Evolutionary conservation across 192 early-diverging fungal genomes (phyloP), one percentile per base, ranked within the genome.

Genomic region (Mortierella alpina): DNA sequence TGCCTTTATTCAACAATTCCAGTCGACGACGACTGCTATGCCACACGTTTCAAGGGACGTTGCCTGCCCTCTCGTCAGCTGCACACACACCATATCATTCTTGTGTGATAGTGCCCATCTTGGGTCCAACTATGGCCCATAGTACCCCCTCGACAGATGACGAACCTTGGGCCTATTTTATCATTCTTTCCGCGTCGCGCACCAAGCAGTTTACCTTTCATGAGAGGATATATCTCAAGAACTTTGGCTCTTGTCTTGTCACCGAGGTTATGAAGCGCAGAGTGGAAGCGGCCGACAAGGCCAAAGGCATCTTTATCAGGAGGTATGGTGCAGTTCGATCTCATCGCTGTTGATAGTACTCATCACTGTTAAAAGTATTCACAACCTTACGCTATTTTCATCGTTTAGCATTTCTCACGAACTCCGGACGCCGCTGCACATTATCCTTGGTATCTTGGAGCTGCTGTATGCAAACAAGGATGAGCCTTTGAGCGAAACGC

Each of bases 371-470:
- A 23, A 7, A 15, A 18, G 12, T 0, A 59, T 44, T 40, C 14
- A 1, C 6, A 10, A 18, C 10, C 10, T 57, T 57, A 57, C 4
- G 10, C 22, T 14, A 57, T 4, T n/a, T 20, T 6, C 42, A 40
- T 47, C 6, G 14, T 69, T 61, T 58, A 79, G 75, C 17, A 86
- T 88, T 15, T 80, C 74, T 18, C 87, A 88, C 56, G 87, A 88
- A 57, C 84, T 88, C 58, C 76, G 85, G 46, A 89, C 88, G 15
- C 88, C 88, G 10, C 66, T 89, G 15, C 88, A 89, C 51, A 85
- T 85, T 45, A 81, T 89, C 12, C 72, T 89, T 31, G 88, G 76
- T 15, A 76, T 82, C 50, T 74, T 84, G 12, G 86, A 89, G 23
- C 67, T 89, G 12, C 41, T 89, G 10, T 71, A 75, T 17, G 71